These are phyloP conservation scores for Colletotrichum trifolii DNA, from an alignment of 2,329 filamentous ascomycete genomes.

Conservation along the genomic window DNA sequence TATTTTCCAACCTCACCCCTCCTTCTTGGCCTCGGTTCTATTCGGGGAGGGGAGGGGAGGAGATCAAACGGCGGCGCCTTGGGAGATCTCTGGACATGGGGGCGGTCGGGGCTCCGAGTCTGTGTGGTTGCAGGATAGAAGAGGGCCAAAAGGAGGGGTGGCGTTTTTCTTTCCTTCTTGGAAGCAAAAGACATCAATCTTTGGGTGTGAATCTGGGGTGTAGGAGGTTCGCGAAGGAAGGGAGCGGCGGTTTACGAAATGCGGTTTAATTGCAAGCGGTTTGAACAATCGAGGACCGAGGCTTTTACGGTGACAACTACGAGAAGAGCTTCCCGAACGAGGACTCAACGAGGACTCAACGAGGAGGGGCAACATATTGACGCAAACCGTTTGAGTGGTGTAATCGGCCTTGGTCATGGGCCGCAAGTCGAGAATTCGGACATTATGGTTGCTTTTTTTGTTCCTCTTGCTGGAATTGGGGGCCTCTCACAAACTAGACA, in stretches of 20 bases:
- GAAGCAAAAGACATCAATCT: neutral
- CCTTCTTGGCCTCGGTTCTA: neutral
- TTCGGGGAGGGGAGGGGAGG: conserved; percentile 17
- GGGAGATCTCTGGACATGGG: neutral
- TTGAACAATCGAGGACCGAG: conserved; percentile 13
- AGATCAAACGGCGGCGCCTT: conserved; percentile 5
- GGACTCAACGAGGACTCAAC: neutral
- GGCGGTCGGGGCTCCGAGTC: conserved; percentile 24
- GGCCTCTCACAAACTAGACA: neutral
- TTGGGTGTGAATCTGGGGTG: no score
- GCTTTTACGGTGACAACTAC: neutral
- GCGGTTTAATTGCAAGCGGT: neutral
- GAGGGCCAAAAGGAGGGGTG: conserved; percentile 16
- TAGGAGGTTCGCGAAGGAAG: conserved; percentile 13
- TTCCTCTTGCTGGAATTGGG: neutral
- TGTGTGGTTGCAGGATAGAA: conserved; percentile 23
- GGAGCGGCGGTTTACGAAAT: conserved; percentile 5
- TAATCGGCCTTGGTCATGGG: conserved; percentile 11
- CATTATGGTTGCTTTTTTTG: conserved; percentile 23
- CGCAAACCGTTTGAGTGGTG: conserved; percentile 9
- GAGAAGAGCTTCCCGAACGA: neutral
- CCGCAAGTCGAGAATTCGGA: conserved; percentile 17
- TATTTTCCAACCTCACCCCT: conserved; percentile 2
- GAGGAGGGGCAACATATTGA: neutral
- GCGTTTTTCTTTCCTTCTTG: neutral